A percentile compares a stretch with the other conserved stretches of the same genome.
phyloP scores from a whole-genome alignment of 1,284 basidiomycete genomes.

The Ustilago cynodontis region DNA sequence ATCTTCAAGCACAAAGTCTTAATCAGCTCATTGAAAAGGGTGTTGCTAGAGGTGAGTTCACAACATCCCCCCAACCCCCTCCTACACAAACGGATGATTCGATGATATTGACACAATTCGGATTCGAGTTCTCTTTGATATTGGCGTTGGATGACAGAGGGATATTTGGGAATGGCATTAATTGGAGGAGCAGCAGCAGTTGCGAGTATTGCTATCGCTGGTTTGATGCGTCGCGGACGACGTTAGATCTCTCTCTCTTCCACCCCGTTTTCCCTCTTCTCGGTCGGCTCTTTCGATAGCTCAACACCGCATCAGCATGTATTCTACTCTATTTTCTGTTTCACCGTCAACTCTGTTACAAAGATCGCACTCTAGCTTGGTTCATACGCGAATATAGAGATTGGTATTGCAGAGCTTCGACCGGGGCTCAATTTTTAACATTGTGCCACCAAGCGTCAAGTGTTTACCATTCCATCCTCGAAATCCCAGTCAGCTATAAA shows the following conservation, averaged over 20 bases:
- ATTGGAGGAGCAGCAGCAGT: slow-evolving; percentile 89
- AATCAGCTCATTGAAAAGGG: slow-evolving; percentile 86
- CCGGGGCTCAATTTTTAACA: no score
- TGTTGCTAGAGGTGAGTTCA: slow-evolving; percentile 80
- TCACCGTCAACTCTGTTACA: no score
- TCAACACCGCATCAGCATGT: slow-evolving; percentile 3
- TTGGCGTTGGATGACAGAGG: slow-evolving; percentile 77
- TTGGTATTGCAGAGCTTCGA: no score
- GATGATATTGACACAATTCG: background rate
- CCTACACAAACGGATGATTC: background rate
- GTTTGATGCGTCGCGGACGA: slow-evolving; percentile 72
- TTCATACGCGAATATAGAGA: no score
- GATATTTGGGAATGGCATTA: slow-evolving; percentile 93
- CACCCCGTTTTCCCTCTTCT: background rate
- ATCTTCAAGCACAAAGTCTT: slow-evolving; percentile 91
- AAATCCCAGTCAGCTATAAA: no score
- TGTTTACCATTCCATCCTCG: no score
- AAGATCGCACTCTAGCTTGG: no score
- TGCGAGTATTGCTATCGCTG: slow-evolving; percentile 83
- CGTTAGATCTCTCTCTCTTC: slow-evolving; percentile 19
- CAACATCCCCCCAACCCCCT: background rate
- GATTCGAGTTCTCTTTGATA: background rate
- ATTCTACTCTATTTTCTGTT: slow-evolving; percentile 13
- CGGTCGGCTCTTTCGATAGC: no score
- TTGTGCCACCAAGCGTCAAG: no score